Percentiles rank a stretch among this genome's conserved stretches.
Conservation (phyloP, 208 protist genomes). For the Porcisia hertigi region DNA sequence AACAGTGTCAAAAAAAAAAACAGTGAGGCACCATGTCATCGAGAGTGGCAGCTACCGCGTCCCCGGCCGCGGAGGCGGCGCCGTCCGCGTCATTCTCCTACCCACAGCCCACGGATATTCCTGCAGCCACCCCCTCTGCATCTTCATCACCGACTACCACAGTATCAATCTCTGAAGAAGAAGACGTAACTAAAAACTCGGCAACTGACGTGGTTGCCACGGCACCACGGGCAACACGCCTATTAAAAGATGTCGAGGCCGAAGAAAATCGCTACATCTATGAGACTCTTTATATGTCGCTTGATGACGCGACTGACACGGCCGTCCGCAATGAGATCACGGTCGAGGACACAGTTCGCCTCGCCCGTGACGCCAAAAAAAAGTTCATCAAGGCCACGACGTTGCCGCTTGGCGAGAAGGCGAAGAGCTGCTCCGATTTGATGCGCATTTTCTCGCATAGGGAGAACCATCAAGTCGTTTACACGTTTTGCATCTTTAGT, state of each 20-base stretch:
- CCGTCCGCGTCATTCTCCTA: background rate
- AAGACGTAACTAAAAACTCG: background rate
- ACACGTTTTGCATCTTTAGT: conserved; percentile 56
- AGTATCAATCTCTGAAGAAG: background rate
- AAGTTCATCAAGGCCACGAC: conserved; percentile 44
- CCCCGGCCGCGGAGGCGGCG: background rate
- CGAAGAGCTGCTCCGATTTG: conserved; percentile 43
- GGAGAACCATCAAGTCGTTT: conserved; percentile 43
- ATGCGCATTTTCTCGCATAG: conserved; percentile 33
- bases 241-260: conserved; percentile 61
- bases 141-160: background rate
- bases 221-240: conserved; percentile 29
- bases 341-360: conserved; percentile 44
- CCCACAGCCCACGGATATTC: background rate
- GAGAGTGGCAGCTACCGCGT: background rate
- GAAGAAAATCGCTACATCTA: conserved; percentile 70
- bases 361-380: conserved; percentile 38
- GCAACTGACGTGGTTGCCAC: background rate
- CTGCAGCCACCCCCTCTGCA: background rate
- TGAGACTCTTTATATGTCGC: conserved; percentile 62
- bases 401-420: conserved; percentile 59
- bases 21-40: background rate
- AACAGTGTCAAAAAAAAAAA: background rate
- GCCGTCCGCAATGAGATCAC: conserved; percentile 33
- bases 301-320: conserved; percentile 32